Evolutionary conservation across 2,329 filamentous ascomycete genomes (phyloP).

Genomic region (Tolypocladium guangdongense): DNA sequence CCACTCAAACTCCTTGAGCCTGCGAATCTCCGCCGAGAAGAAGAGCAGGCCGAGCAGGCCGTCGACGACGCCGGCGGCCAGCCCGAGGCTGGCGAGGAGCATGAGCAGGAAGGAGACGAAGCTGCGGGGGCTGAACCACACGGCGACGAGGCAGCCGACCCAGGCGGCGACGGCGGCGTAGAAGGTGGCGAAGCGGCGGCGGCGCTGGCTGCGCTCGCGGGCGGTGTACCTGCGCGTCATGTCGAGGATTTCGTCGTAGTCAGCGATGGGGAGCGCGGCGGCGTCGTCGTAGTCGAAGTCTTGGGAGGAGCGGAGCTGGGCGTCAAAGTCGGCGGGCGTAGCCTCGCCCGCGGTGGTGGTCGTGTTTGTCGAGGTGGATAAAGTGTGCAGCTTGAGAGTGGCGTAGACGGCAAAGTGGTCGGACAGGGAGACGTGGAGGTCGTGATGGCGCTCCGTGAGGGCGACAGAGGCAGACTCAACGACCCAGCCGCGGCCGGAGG

Average conservation of each 20-base stretch:
- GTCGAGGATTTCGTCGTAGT: conserved; percentile 57
- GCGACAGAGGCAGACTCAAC: conserved; percentile 62
- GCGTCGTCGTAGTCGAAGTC: conserved; percentile 8
- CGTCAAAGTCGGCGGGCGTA: conserved; percentile 15
- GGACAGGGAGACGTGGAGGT: conserved; percentile 73
- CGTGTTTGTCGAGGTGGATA: conserved; percentile 9
- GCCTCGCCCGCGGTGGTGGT: conserved; percentile 7
- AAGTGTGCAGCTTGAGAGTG: conserved; percentile 47
- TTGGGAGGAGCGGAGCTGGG: conserved; percentile 17
- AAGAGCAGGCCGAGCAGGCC: conserved; percentile 82
- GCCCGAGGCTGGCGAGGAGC: conserved; percentile 65
- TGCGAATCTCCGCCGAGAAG: conserved; percentile 70
- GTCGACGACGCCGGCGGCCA: conserved; percentile 69
- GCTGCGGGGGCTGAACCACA: conserved; percentile 75
- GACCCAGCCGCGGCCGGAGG: conserved; percentile 44
- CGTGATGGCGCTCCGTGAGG: conserved; percentile 73
- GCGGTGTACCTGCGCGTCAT: conserved; percentile 57
- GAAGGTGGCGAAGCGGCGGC: conserved; percentile 66
- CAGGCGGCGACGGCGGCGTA: conserved; percentile 53
- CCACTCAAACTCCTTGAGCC: conserved; percentile 86
- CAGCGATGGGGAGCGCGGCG: conserved; percentile 10
- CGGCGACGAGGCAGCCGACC: conserved; percentile 63
- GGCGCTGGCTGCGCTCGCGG: conserved; percentile 63
- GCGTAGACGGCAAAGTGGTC: conserved; percentile 91
- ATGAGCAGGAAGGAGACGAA: conserved; percentile 74